Conservation (phyloP, 352 stramenopile species). For the Globisporangium perplexum region DNA sequence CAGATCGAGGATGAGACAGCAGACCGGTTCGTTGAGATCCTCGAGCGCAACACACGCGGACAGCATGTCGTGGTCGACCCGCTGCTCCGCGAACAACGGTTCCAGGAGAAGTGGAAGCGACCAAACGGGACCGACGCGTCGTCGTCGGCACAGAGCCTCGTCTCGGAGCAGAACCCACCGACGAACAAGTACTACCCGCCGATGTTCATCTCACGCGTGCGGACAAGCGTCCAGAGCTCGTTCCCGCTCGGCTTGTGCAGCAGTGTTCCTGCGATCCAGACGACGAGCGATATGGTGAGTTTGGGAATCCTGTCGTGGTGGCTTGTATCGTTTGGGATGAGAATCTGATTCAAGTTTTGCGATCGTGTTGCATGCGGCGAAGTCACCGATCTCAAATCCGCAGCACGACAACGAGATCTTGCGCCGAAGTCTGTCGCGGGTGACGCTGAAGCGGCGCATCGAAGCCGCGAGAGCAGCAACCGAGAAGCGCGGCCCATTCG, state of each 20-base stretch:
- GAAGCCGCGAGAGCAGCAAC: constrained; percentile 8
- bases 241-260: neutral
- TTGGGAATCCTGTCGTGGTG: too few species aligned
- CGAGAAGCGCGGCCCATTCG: neutral
- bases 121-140: constrained; percentile 15
- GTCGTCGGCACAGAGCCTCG: constrained; percentile 32
- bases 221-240: constrained; percentile 7
- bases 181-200: constrained; percentile 54
- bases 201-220: constrained; percentile 40
- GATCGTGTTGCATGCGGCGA: neutral
- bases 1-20: constrained; percentile 18
- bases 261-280: constrained; percentile 13
- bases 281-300: constrained; percentile 11
- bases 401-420: constrained; percentile 41
- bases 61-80: constrained; percentile 54
- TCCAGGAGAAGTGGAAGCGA: constrained; percentile 56
- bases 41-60: constrained; percentile 40
- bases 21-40: constrained; percentile 53
- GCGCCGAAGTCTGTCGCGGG: constrained; percentile 49
- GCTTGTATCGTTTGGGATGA: neutral
- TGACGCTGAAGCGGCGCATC: constrained; percentile 50
- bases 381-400: constrained; percentile 2
- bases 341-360: neutral
- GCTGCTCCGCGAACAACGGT: constrained; percentile 42
- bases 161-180: constrained; percentile 31